Percentiles rank a stretch among this genome's conserved stretches.
Conservation (phyloP, 805 yeast genomes). For the Saccharomycopsis olivae region DNA sequence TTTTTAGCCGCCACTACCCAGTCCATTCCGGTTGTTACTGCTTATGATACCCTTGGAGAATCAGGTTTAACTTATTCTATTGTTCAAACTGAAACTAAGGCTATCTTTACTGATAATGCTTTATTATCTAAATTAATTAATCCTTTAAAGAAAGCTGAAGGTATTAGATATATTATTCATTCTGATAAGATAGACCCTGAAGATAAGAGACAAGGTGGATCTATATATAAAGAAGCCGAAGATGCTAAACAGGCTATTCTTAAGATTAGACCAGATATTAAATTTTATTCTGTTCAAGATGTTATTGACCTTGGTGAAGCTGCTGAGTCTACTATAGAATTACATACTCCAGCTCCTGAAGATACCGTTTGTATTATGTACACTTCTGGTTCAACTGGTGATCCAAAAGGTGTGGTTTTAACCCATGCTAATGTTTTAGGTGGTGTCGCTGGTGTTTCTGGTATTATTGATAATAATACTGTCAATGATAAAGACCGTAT, state of each 20-base stretch:
- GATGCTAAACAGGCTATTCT: conserved; percentile 48
- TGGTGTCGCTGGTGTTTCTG: conserved; percentile 75
- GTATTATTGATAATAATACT: conserved; percentile 41
- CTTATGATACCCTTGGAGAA: conserved; percentile 92
- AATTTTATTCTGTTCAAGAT: conserved; percentile 55
- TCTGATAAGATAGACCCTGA: conserved; percentile 46
- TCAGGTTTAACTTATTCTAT: conserved; percentile 79
- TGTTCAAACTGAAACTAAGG: conserved; percentile 68
- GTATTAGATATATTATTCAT: conserved; percentile 63
- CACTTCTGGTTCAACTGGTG: conserved; percentile 81
- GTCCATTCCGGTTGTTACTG: conserved; percentile 81
- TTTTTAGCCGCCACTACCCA: conserved; percentile 73
- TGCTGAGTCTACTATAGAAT: conserved; percentile 30
- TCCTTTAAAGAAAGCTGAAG: conserved; percentile 56
- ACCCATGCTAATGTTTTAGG: conserved; percentile 62
- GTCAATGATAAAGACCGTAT: conserved; percentile 56
- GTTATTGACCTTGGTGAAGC: conserved; percentile 51
- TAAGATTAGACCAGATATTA: conserved; percentile 66
- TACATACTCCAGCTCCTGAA: conserved; percentile 40
- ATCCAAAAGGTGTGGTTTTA: conserved; percentile 75
- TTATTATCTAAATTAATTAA: conserved; percentile 55
- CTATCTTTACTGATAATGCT: conserved; percentile 75
- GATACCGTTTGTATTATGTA: conserved; percentile 73
- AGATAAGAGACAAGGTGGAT: conserved; percentile 58
- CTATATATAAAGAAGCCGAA: conserved; percentile 44